These are phyloP conservation scores for Alloteropsis angusta DNA, from an alignment of 202 grass and related monocot species.

Conservation along the genomic window DNA sequence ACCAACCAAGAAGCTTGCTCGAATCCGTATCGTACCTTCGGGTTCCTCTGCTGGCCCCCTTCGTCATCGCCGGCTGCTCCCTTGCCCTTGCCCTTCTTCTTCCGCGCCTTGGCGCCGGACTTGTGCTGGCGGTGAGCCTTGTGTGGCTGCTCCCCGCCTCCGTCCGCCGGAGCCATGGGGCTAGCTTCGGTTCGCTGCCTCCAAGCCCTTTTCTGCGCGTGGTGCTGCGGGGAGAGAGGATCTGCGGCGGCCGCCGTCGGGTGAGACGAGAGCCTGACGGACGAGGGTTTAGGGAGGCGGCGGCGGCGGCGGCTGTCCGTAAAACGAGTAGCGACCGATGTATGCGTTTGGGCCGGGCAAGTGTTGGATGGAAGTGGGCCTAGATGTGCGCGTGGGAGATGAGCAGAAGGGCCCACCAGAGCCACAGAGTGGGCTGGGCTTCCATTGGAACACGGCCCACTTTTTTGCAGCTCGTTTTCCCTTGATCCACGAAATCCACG, in stretches of 20 bases:
- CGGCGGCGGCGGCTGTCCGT: neutral
- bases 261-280: neutral
- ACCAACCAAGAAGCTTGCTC: neutral
- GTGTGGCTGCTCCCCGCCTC: conserved; percentile 46
- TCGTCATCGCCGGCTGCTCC: conserved; percentile 41
- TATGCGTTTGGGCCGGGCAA: neutral
- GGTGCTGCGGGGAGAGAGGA: neutral
- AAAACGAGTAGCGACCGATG: neutral
- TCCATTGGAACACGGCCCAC: neutral
- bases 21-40: conserved; percentile 55
- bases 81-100: conserved; percentile 52
- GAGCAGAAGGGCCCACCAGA: no score
- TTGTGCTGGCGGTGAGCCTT: conserved; percentile 74
- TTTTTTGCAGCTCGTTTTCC: neutral
- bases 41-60: conserved; percentile 54
- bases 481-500: neutral
- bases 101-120: conserved; percentile 64
- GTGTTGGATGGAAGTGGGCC: neutral
- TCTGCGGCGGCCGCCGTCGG: conserved; percentile 6
- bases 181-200: neutral
- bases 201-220: neutral
- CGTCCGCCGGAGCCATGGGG: conserved; percentile 27
- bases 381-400: neutral
- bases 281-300: conserved; percentile 28
- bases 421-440: neutral